A percentile compares a stretch with the other conserved stretches of the same genome.
phyloP scores from a whole-genome alignment of 176 grass and related monocot genomes.

The Bonia amplexicaulis region DNA sequence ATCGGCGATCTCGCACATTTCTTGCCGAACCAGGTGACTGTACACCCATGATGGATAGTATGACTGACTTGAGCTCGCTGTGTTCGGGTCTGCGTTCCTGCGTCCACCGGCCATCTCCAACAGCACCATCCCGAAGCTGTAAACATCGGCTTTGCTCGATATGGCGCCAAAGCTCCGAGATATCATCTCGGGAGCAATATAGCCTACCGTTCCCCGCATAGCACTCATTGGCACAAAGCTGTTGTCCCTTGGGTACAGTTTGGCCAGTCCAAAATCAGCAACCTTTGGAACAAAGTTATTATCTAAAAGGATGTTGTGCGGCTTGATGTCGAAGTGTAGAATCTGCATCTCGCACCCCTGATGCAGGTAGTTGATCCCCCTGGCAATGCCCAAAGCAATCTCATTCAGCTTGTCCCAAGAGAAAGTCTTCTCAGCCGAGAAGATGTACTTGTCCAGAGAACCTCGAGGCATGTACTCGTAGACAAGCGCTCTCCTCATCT shows the following conservation, averaged over 20 bases:
- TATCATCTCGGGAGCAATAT: slow-evolving; percentile 50
- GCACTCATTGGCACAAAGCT: slow-evolving; percentile 15
- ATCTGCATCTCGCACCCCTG: slow-evolving; percentile 7
- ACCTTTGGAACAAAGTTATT: slow-evolving; percentile 43
- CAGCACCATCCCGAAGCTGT: slow-evolving; percentile 58
- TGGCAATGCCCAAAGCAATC: slow-evolving; percentile 21
- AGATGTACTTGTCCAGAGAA: slow-evolving; percentile 52
- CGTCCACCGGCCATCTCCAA: slow-evolving; percentile 43
- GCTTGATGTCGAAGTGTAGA: slow-evolving; percentile 66
- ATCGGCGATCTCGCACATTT: neutral
- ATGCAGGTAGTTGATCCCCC: neutral
- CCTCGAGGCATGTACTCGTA: slow-evolving; percentile 49
- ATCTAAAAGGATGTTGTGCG: slow-evolving; percentile 44
- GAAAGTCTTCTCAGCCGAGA: neutral
- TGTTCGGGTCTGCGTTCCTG: slow-evolving; percentile 6
- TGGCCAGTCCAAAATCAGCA: slow-evolving; percentile 49
- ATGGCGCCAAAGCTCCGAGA: slow-evolving; percentile 43
- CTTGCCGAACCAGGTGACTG: neutral
- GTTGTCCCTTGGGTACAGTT: slow-evolving; percentile 32
- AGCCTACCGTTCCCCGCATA: slow-evolving; percentile 42
- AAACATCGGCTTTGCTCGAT: slow-evolving; percentile 42
- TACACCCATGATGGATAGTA: slow-evolving; percentile 49
- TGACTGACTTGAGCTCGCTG: neutral
- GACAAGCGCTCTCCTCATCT: slow-evolving; percentile 18
- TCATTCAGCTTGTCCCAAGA: slow-evolving; percentile 6